phyloP scores from a whole-genome alignment of 148 eudicot species.

The Vaccinium corymbosum region DNA sequence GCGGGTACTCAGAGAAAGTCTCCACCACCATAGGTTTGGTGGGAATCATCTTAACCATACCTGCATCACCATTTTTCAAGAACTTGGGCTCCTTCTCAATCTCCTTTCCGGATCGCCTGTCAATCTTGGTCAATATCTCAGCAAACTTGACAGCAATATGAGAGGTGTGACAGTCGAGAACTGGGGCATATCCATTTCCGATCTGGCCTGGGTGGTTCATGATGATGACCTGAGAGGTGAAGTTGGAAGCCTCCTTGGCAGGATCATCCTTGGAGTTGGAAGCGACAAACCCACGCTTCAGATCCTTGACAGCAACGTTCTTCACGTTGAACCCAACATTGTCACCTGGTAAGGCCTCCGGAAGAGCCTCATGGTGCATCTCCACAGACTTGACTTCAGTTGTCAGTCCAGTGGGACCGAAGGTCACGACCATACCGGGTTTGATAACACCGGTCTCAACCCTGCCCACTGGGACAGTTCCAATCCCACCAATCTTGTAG shows the following conservation, averaged over 20 bases:
- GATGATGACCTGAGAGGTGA: slow-evolving; percentile 35
- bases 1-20: slow-evolving; percentile 30
- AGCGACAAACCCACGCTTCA: slow-evolving; percentile 30
- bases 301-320: slow-evolving; percentile 33
- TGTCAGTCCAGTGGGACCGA: slow-evolving; percentile 30
- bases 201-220: slow-evolving; percentile 36
- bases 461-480: slow-evolving; percentile 25
- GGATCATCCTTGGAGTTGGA: slow-evolving; percentile 37
- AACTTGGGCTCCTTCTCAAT: slow-evolving; percentile 31
- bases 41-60: slow-evolving; percentile 34
- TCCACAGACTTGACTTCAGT: slow-evolving; percentile 39
- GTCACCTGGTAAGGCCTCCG: slow-evolving; percentile 33
- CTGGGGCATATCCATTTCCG: slow-evolving; percentile 33
- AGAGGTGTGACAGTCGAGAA: slow-evolving; percentile 31
- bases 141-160: slow-evolving; percentile 33
- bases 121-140: slow-evolving; percentile 32
- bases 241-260: slow-evolving; percentile 31
- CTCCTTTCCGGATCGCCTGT: slow-evolving; percentile 31
- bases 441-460: slow-evolving; percentile 37
- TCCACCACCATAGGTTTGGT: slow-evolving; percentile 36
- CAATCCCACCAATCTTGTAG: no score
- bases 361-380: slow-evolving; percentile 36
- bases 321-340: slow-evolving; percentile 35
- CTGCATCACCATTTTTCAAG: slow-evolving; percentile 30
- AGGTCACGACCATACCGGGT: slow-evolving; percentile 33